phyloP scores from a whole-genome alignment of 2,329 filamentous ascomycete species.

The Emergomyces pasteurianus region DNA sequence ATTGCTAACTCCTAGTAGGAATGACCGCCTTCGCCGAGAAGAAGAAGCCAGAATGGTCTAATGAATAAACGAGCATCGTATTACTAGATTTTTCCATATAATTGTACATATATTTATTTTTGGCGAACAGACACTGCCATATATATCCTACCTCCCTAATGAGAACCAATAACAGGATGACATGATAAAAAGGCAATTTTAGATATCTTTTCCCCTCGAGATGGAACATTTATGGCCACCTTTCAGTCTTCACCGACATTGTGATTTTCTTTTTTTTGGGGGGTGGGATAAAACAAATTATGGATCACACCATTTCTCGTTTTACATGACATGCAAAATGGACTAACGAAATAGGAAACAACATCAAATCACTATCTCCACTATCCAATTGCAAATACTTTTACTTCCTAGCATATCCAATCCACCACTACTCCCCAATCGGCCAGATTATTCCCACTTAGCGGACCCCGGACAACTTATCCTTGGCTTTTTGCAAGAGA shows the following conservation, averaged over 20 bases:
- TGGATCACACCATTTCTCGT: neutral
- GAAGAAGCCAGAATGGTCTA: slow-evolving; percentile 80
- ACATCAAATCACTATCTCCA: neutral
- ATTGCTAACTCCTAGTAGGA: slow-evolving; percentile 23
- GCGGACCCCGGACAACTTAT: slow-evolving; percentile 5
- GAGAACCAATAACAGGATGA: neutral
- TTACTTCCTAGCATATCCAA: neutral
- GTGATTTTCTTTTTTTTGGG: neutral
- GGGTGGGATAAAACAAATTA: neutral
- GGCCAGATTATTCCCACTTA: neutral
- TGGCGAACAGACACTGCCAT: neutral
- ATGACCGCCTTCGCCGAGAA: slow-evolving; percentile 95
- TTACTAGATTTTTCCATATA: neutral
- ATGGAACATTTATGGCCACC: neutral
- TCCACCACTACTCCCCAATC: neutral
- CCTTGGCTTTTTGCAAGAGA: slow-evolving; percentile 1
- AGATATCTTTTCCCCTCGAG: too few species aligned
- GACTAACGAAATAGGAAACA: neutral
- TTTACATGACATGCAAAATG: neutral
- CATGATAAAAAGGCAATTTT: too few species aligned
- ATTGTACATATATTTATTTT: neutral
- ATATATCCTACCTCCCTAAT: neutral
- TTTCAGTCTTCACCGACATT: neutral
- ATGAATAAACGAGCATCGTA: slow-evolving; percentile 45
- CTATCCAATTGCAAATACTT: neutral